Evolutionary conservation across 148 eudicot species (phyloP).

Genomic region (Limonium bicolor): DNA sequence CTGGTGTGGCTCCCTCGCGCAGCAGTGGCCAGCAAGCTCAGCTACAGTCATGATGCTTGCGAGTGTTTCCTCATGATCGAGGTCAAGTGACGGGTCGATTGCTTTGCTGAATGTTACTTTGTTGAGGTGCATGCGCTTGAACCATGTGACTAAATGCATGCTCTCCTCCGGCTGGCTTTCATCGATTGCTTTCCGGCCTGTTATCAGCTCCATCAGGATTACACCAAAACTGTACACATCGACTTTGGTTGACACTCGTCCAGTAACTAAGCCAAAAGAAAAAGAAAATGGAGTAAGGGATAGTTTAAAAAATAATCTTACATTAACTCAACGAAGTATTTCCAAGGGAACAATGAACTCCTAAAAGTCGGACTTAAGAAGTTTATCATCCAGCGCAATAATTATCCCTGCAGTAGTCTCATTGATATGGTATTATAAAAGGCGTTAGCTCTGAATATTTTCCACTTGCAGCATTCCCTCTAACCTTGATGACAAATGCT

Average conservation of each 20-base stretch:
- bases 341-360: too few relatives aligned
- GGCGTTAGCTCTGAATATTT: too few relatives aligned
- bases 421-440: too few relatives aligned
- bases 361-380: too few relatives aligned
- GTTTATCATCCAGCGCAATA: too few relatives aligned
- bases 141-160: slow-evolving; percentile 95
- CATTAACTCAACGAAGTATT: too few relatives aligned
- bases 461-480: too few relatives aligned
- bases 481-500: too few relatives aligned
- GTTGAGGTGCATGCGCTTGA: slow-evolving; percentile 77
- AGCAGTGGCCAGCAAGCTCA: slow-evolving; percentile 92
- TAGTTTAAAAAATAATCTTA: too few relatives aligned
- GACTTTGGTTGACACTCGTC: slow-evolving; percentile 86
- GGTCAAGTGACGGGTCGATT: slow-evolving; percentile 63
- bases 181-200: slow-evolving; percentile 80
- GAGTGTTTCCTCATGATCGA: slow-evolving; percentile 56
- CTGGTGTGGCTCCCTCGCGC: slow-evolving; percentile 88
- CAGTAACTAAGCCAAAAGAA: slow-evolving; percentile 47
- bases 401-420: too few relatives aligned
- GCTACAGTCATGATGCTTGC: slow-evolving; percentile 76
- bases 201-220: slow-evolving; percentile 77
- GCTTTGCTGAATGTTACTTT: slow-evolving; percentile 81
- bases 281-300: background rate
- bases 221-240: slow-evolving; percentile 89
- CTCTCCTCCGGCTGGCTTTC: slow-evolving; percentile 94